These are phyloP conservation scores for Phytophthora megakarya DNA, from an alignment of 352 stramenopile species.

Conservation along the genomic window DNA sequence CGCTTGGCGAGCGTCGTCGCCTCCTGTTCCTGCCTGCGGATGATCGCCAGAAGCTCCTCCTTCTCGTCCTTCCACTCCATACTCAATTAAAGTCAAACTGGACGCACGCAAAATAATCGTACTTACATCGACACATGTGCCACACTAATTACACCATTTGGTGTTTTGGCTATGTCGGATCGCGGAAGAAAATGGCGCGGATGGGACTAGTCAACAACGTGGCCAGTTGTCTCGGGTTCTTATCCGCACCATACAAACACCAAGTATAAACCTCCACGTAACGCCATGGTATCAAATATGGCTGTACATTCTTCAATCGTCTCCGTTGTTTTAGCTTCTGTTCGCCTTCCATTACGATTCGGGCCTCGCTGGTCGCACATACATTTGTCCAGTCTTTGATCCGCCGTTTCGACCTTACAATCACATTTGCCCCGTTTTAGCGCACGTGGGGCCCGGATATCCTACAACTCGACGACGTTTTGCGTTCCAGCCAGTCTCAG, in stretches of 20 bases:
- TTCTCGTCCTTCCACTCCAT: constrained; percentile 57
- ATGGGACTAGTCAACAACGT: constrained; percentile 6
- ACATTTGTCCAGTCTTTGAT: constrained; percentile 16
- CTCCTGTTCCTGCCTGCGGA: constrained; percentile 50
- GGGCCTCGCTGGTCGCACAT: constrained; percentile 20
- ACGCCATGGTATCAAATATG: not conserved
- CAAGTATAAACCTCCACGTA: not conserved
- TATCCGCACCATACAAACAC: constrained; percentile 10
- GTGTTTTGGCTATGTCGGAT: constrained; percentile 9
- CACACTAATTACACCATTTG: not conserved
- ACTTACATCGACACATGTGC: constrained; percentile 5
- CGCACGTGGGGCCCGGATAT: constrained; percentile 7
- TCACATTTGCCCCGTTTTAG: constrained; percentile 20
- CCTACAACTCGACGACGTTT: constrained; percentile 11
- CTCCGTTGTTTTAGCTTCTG: constrained; percentile 15
- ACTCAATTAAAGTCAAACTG: constrained; percentile 23
- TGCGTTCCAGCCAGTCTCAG: constrained; percentile 17
- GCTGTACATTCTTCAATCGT: not conserved
- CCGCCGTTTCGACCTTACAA: constrained; percentile 21
- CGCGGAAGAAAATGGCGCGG: constrained; percentile 12
- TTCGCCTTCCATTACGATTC: constrained; percentile 5
- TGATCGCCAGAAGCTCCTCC: constrained; percentile 47
- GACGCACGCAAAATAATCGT: constrained; percentile 17
- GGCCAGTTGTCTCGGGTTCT: not conserved
- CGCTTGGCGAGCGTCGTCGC: constrained; percentile 44